These are phyloP conservation scores for Plantago ovata DNA, from an alignment of 257 asterid genomes.

Conservation along the genomic window DNA sequence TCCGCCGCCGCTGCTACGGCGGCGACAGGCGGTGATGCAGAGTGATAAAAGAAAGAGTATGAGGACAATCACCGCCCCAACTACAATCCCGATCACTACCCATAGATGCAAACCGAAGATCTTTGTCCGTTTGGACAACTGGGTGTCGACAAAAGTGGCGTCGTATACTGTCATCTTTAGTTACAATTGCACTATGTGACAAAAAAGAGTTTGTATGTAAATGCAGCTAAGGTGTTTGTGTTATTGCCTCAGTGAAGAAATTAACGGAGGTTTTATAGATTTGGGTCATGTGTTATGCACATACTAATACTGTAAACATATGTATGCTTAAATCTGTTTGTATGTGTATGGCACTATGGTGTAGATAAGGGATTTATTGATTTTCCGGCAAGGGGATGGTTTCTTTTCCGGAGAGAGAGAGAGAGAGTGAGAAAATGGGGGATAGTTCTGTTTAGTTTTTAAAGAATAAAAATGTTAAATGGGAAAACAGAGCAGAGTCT, in stretches of 20 bases:
- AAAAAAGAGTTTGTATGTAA: neutral
- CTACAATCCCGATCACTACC: conserved; percentile 83
- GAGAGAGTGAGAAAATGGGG: neutral
- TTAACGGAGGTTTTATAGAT: conserved; percentile 15
- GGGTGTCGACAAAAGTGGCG: conserved; percentile 53
- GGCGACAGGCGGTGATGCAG: conserved; percentile 79
- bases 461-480: conserved; percentile 2
- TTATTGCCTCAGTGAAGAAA: conserved; percentile 3
- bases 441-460: too few relatives aligned
- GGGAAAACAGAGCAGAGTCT: neutral
- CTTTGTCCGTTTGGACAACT: conserved; percentile 71
- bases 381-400: conserved; percentile 15
- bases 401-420: conserved; percentile 20
- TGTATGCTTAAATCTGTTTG: too few relatives aligned
- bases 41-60: conserved; percentile 68
- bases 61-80: conserved; percentile 78
- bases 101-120: conserved; percentile 77
- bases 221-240: neutral
- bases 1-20: conserved; percentile 23
- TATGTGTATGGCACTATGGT: too few relatives aligned
- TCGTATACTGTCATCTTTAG: conserved; percentile 58
- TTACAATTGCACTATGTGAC: too few relatives aligned
- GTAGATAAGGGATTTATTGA: too few relatives aligned
- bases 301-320: too few relatives aligned
- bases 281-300: neutral